phyloP scores from a whole-genome alignment of 2,329 filamentous ascomycete genomes.

The Aspergillus sp. region DNA sequence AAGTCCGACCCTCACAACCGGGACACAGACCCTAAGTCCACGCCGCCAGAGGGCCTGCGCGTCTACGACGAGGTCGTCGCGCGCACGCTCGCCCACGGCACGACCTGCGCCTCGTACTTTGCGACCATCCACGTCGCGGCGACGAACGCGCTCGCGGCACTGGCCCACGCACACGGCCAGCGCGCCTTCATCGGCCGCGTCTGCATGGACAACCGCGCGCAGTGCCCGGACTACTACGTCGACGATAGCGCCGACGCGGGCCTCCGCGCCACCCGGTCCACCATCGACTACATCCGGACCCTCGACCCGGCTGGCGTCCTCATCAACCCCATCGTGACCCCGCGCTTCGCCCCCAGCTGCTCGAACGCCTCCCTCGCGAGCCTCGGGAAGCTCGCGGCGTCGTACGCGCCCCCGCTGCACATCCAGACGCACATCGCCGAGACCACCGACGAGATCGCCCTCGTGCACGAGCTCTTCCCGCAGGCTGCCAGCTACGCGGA shows the following conservation, averaged over 20 bases:
- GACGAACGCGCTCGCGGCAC: conserved; percentile 85
- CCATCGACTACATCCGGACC: conserved; percentile 63
- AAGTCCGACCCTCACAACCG: conserved; percentile 21
- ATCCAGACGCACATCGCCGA: conserved; percentile 91
- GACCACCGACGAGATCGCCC: conserved; percentile 68
- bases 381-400: conserved; percentile 63
- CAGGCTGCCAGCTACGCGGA: conserved; percentile 60
- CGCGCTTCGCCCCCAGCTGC: conserved; percentile 60
- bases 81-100: conserved; percentile 82
- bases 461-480: conserved; percentile 65
- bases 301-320: conserved; percentile 64
- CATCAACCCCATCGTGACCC: conserved; percentile 77
- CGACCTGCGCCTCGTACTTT: conserved; percentile 92
- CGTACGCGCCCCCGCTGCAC: conserved; percentile 57
- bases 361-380: conserved; percentile 53
- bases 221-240: conserved; percentile 74
- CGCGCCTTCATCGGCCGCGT: conserved; percentile 87
- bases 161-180: conserved; percentile 79
- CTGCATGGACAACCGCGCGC: conserved; percentile 77
- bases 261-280: conserved; percentile 55
- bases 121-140: conserved; percentile 82
- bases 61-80: conserved; percentile 78
- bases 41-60: not conserved
- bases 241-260: conserved; percentile 65
- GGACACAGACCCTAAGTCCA: conserved; percentile 19